These are phyloP conservation scores for Gardenia jasminoides DNA, from an alignment of 257 asterid genomes.

Conservation along the genomic window DNA sequence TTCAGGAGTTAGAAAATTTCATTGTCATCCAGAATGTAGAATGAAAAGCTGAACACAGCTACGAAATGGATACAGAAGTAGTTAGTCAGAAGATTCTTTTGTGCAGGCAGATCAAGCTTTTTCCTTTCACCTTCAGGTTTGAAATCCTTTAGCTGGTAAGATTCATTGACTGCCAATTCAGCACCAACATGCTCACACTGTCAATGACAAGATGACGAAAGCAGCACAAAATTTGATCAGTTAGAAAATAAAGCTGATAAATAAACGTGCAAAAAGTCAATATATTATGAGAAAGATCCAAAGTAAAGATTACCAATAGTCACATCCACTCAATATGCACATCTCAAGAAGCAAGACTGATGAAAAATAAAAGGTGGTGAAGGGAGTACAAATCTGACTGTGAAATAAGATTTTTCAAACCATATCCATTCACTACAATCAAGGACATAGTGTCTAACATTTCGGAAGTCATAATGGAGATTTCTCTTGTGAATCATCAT, in stretches of 20 bases:
- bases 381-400: not conserved
- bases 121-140: conserved; percentile 62
- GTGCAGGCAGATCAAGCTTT: conserved; percentile 85
- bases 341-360: not conserved
- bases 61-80: conserved; percentile 83
- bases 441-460: not conserved
- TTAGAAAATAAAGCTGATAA: not conserved
- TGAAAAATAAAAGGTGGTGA: not conserved
- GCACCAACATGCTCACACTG: conserved; percentile 44
- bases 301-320: not conserved
- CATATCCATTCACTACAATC: not conserved
- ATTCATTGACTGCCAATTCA: conserved; percentile 36
- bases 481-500: not conserved
- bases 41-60: conserved; percentile 3
- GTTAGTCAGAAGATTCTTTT: conserved; percentile 83
- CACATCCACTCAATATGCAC: too few relatives aligned
- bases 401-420: not conserved
- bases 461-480: not conserved
- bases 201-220: conserved; percentile 20
- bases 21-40: conserved; percentile 5
- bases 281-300: not conserved
- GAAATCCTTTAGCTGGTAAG: conserved; percentile 56
- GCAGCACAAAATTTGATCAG: not conserved
- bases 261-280: not conserved
- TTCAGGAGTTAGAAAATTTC: not conserved